These are phyloP conservation scores for Pseudopyricularia cyperi DNA, from an alignment of 2,329 filamentous ascomycete species.

Conservation along the genomic window DNA sequence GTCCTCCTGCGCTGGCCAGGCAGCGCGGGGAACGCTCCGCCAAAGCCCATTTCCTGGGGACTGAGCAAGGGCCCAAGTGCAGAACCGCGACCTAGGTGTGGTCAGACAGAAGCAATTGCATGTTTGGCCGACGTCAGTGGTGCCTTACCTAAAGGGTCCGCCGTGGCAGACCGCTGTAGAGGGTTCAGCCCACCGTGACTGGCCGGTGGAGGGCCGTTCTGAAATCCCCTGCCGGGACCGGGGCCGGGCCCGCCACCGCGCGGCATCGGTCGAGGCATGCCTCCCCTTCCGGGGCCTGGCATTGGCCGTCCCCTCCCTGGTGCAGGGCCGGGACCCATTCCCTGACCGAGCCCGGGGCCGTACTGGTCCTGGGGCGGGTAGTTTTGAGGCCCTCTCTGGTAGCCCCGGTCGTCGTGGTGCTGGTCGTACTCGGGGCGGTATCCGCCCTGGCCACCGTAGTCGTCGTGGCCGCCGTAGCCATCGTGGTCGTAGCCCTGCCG, in stretches of 20 bases:
- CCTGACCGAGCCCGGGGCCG: conserved; percentile 17
- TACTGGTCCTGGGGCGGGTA: conserved; percentile 32
- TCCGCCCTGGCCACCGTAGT: conserved; percentile 14
- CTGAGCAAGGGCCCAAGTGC: conserved; percentile 6
- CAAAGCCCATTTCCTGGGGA: conserved; percentile 19
- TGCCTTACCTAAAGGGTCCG: conserved; percentile 27
- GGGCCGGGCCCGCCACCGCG: conserved; percentile 17
- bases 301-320: conserved; percentile 27
- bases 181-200: conserved; percentile 20
- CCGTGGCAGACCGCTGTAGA: conserved; percentile 22
- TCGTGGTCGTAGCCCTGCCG: conserved; percentile 25
- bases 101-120: conserved; percentile 2
- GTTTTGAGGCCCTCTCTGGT: conserved; percentile 20
- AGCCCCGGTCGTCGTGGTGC: conserved; percentile 28
- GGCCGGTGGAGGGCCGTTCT: conserved; percentile 14
- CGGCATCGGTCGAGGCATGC: conserved; percentile 32
- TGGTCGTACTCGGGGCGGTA: conserved; percentile 15
- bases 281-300: conserved; percentile 9
- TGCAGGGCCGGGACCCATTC: conserved; percentile 10
- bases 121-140: background rate
- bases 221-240: conserved; percentile 20
- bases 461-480: conserved; percentile 17
- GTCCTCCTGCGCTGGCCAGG: conserved; percentile 25
- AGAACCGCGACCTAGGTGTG: background rate
- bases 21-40: conserved; percentile 27